Percentiles rank a stretch among this genome's conserved stretches.
Evolutionary conservation across 495 filamentous ascomycete species (phyloP).

Genomic region (Penicillium mononematosum): DNA sequence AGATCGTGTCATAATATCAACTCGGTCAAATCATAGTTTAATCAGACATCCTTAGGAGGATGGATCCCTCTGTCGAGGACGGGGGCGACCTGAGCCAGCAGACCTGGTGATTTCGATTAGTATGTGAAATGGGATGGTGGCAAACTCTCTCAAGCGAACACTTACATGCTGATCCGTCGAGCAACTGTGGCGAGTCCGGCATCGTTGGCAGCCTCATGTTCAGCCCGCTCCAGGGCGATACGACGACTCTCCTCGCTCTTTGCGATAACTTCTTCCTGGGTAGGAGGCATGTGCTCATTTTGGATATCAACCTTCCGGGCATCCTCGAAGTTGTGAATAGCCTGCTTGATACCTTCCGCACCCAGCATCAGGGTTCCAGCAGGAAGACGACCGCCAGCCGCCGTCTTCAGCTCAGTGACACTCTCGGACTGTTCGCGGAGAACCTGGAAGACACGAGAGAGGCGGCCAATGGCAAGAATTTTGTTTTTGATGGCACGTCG

Average conservation of each 20-base stretch:
- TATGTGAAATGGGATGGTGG: conserved; percentile 7
- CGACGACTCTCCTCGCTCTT: conserved; percentile 75
- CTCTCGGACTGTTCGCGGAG: conserved; percentile 95
- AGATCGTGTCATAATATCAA: conserved; percentile 34
- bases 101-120: conserved; percentile 33
- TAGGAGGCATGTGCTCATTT: conserved; percentile 91
- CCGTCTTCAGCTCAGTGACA: conserved; percentile 96
- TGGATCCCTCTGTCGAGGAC: conserved; percentile 37
- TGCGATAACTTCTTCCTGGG: conserved; percentile 82
- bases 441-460: conserved; percentile 98
- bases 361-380: conserved; percentile 97
- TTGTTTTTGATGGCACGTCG: conserved; percentile 98
- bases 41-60: conserved; percentile 29
- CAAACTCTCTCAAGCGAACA: conserved; percentile 2
- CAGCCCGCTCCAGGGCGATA: conserved; percentile 79
- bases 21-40: conserved; percentile 15
- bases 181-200: conserved; percentile 79
- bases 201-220: conserved; percentile 87
- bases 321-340: conserved; percentile 96
- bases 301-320: conserved; percentile 97
- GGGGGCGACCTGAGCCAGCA: conserved; percentile 34
- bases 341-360: conserved; percentile 97
- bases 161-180: conserved; percentile 94
- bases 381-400: conserved; percentile 86
- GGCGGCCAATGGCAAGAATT: conserved; percentile 92